Evolutionary conservation across 768 basidiomycete species (phyloP), one percentile per base, ranked within the genome.

Genomic region (Guyanaporus albipodus): DNA sequence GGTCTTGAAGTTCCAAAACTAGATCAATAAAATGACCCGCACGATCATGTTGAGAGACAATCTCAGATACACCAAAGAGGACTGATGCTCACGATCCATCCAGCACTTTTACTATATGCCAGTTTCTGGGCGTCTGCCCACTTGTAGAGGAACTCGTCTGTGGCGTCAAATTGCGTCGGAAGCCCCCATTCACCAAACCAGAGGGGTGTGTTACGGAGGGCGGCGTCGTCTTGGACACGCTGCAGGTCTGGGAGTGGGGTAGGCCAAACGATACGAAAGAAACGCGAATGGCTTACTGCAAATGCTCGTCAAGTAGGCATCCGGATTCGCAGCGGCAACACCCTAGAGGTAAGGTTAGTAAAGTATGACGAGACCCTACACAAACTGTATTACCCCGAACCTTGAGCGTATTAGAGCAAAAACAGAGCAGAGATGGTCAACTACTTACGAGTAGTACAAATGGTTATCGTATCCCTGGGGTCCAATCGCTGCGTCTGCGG

Each of bases 81-180:
- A 31, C 9, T n/a, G 2, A 21, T 9, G 71, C 80, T 66, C 52
- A 84, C 83, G 33, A 86, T 72, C 83, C 84, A 87, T 22, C 85
- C 85, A 2, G 74, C 73, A 27, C 74, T 72, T 49, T 82, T 64
- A 44, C 74, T 72, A 43, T 86, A 87, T 1, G 76, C 70, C 31
- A 79, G 64, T 61, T 87, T 87, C 63, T 87, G 85, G 21, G 85
- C 83, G 54, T 87, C 86, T 10, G 83, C 85, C 85, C 85, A 87
- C 57, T 83, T 65, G 47, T 41, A 50, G 34, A 87, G 61, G 69
- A 87, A 87, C 0, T 59, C 73, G 42, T 85, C 74, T 3, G 79
- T 76, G 5, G 85, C 80, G n/a, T 54, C 32, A 62, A 86, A 87
- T 49, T 84, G 72, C 1, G 85, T 87, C 10, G 83, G 60, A 18